Conservation (phyloP, 257 asterid species). For the Ballota nigra region DNA sequence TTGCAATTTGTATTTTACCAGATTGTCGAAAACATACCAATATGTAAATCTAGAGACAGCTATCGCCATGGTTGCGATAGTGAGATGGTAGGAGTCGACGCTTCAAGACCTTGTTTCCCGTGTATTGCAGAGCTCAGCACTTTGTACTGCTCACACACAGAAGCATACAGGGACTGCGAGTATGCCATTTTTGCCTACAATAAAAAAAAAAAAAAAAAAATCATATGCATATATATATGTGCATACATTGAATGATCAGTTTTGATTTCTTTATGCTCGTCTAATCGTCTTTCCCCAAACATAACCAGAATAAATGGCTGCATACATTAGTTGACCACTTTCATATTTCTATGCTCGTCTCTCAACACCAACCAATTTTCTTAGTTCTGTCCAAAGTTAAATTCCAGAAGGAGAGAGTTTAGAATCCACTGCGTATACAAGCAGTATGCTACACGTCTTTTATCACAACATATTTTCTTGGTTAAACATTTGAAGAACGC, state of each 20-base stretch:
- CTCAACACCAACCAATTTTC: neutral
- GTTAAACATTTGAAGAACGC: neutral
- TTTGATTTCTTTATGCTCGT: neutral
- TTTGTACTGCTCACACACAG: constrained; percentile 63
- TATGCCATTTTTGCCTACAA: constrained; percentile 71
- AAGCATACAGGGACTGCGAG: constrained; percentile 47
- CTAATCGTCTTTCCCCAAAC: neutral
- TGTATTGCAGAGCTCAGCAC: constrained; percentile 73
- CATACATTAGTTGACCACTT: neutral
- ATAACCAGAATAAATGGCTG: neutral
- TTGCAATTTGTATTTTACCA: neutral
- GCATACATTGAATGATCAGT: neutral
- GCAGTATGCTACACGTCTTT: neutral
- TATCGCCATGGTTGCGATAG: constrained; percentile 84
- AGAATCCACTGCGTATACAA: neutral
- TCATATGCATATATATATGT: neutral
- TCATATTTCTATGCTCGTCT: neutral
- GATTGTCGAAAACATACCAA: constrained; percentile 24
- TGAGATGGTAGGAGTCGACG: constrained; percentile 57
- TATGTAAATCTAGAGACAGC: constrained; percentile 19
- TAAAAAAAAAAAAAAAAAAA: neutral
- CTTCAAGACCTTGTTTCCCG: constrained; percentile 68
- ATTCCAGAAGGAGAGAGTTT: neutral
- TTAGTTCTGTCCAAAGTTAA: neutral
- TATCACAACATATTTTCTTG: neutral